Evolutionary conservation across 208 protist genomes (phyloP).

Genomic region (Leishmania tropica): DNA sequence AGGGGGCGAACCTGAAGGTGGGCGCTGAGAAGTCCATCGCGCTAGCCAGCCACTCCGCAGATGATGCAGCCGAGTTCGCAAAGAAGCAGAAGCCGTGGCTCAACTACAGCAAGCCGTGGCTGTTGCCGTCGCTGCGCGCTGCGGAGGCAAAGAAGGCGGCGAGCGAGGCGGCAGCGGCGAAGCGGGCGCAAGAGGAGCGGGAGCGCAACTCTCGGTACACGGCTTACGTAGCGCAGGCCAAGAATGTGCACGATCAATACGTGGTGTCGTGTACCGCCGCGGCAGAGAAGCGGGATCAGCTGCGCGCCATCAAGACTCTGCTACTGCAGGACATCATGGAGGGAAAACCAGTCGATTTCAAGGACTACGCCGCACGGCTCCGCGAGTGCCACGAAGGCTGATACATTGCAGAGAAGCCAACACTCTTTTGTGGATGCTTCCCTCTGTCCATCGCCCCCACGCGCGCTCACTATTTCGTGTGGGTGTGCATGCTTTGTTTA

Average conservation of each 20-base stretch:
- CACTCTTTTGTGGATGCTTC: background rate
- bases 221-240: conserved; percentile 27
- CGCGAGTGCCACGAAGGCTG: background rate
- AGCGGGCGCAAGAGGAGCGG: conserved; percentile 18
- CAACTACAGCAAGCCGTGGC: conserved; percentile 69
- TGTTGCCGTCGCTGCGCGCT: conserved; percentile 35
- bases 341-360: conserved; percentile 25
- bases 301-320: conserved; percentile 23
- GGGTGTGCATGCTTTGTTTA: background rate
- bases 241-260: conserved; percentile 33
- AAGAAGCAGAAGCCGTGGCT: conserved; percentile 51
- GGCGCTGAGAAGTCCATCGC: too few species aligned
- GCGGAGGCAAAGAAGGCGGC: conserved; percentile 42
- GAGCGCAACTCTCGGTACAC: conserved; percentile 28
- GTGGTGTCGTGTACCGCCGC: conserved; percentile 14
- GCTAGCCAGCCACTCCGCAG: background rate
- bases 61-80: background rate
- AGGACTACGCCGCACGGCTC: conserved; percentile 13
- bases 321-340: conserved; percentile 17
- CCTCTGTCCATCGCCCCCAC: background rate
- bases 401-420: background rate
- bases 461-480: background rate
- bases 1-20: background rate
- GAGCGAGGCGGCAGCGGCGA: conserved; percentile 25
- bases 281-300: conserved; percentile 19